Percentiles rank a stretch among this genome's conserved stretches.
phyloP scores from a whole-genome alignment of 2,329 filamentous ascomycete species.

The Westerdykella aurantiaca region DNA sequence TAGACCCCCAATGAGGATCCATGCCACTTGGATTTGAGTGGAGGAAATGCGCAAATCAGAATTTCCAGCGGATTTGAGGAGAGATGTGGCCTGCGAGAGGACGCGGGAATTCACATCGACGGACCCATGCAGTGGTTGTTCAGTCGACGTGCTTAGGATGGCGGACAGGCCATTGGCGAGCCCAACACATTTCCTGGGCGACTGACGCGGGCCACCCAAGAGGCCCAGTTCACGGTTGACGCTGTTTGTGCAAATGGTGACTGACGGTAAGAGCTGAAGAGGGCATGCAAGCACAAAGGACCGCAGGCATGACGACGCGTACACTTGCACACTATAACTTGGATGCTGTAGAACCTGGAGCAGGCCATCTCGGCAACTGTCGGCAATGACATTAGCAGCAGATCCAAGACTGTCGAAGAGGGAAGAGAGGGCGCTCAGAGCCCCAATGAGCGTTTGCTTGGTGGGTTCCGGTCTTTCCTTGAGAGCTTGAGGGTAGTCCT shows the following conservation, averaged over 20 bases:
- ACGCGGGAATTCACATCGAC: slow-evolving; percentile 93
- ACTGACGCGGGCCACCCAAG: slow-evolving; percentile 67
- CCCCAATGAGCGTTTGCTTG: slow-evolving; percentile 75
- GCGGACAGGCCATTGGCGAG: slow-evolving; percentile 89
- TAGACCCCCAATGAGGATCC: slow-evolving; percentile 91
- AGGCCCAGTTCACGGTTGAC: slow-evolving; percentile 79
- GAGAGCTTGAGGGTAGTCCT: slow-evolving; percentile 86
- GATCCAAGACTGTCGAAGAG: slow-evolving; percentile 77
- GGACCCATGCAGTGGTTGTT: slow-evolving; percentile 86
- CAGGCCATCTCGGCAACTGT: slow-evolving; percentile 77
- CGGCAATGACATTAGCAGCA: slow-evolving; percentile 71
- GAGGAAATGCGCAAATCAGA: slow-evolving; percentile 86
- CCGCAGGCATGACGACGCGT: slow-evolving; percentile 79
- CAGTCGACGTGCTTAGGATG: slow-evolving; percentile 80
- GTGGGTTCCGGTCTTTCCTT: slow-evolving; percentile 83
- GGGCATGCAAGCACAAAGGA: slow-evolving; percentile 85
- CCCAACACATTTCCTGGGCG: slow-evolving; percentile 76
- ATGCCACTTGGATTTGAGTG: slow-evolving; percentile 94
- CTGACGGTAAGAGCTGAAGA: slow-evolving; percentile 81
- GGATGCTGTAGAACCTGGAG: slow-evolving; percentile 89
- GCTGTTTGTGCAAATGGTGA: slow-evolving; percentile 96
- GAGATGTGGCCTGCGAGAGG: slow-evolving; percentile 80
- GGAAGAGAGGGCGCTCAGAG: slow-evolving; percentile 72
- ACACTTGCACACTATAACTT: slow-evolving; percentile 92
- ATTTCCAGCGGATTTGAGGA: slow-evolving; percentile 87